phyloP scores from a whole-genome alignment of 768 basidiomycete genomes.

The Lyophyllum semitale region DNA sequence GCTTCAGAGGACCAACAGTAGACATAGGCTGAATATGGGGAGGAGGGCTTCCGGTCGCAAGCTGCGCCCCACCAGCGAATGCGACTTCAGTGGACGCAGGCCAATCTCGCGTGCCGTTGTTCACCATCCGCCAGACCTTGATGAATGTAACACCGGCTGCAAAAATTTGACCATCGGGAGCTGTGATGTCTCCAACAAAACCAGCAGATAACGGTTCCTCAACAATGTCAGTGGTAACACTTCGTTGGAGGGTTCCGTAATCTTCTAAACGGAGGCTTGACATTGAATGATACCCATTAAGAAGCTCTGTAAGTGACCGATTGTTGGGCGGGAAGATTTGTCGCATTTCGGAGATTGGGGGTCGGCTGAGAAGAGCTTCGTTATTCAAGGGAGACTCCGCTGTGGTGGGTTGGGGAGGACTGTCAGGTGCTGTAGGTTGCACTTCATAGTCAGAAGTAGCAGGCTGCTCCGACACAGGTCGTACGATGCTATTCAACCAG shows the following conservation, averaged over 20 bases:
- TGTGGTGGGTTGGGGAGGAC: neutral
- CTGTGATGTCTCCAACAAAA: conserved; percentile 69
- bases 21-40: neutral
- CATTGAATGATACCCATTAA: conserved; percentile 26
- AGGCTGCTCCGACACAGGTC: neutral
- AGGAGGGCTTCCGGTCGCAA: conserved; percentile 36
- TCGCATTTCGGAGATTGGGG: conserved; percentile 11
- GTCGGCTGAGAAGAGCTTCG: conserved; percentile 30
- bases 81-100: conserved; percentile 66
- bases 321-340: conserved; percentile 14
- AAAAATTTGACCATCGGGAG: conserved; percentile 73
- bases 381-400: conserved; percentile 29
- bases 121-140: conserved; percentile 78
- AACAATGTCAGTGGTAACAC: neutral
- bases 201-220: conserved; percentile 43
- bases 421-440: neutral
- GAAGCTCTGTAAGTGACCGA: conserved; percentile 31
- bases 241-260: neutral
- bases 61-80: conserved; percentile 71
- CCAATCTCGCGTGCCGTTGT: conserved; percentile 67
- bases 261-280: conserved; percentile 13
- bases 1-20: conserved; percentile 53
- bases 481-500: conserved; percentile 12
- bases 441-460: neutral
- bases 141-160: conserved; percentile 86